These are phyloP conservation scores for Coemansia sp. DNA, from an alignment of 192 early-diverging fungal species.

Conservation along the genomic window DNA sequence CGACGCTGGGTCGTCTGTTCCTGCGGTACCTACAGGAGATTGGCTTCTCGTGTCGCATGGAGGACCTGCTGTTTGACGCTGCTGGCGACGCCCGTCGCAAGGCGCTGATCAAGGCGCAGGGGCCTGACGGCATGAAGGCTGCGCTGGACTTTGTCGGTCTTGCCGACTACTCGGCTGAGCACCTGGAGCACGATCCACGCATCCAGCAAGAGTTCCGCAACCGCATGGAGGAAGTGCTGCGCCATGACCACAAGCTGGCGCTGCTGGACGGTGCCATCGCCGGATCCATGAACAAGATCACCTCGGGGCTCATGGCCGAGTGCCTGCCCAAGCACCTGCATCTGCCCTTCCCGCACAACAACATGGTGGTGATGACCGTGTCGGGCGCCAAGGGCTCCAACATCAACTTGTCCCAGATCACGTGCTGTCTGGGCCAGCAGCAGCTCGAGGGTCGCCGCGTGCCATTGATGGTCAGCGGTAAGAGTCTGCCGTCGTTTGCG, in stretches of 20 bases:
- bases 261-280: conserved; percentile 89
- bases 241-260: conserved; percentile 79
- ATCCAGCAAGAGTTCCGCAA: conserved; percentile 60
- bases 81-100: conserved; percentile 77
- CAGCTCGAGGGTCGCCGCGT: conserved; percentile 97
- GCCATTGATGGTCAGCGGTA: conserved; percentile 96
- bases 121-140: conserved; percentile 65
- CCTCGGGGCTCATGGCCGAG: conserved; percentile 47
- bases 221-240: conserved; percentile 83
- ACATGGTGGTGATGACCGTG: conserved; percentile 99
- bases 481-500: conserved; percentile 90
- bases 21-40: conserved; percentile 81
- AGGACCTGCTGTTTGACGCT: conserved; percentile 86
- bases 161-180: conserved; percentile 42
- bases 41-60: conserved; percentile 98
- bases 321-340: conserved; percentile 45
- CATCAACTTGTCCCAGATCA: conserved; percentile 96
- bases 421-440: conserved; percentile 96
- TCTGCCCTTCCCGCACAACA: conserved; percentile 86
- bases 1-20: conserved; percentile 88
- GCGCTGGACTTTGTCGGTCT: conserved; percentile 74
- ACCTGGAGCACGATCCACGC: conserved; percentile 25
- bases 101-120: conserved; percentile 64
- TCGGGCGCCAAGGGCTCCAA: conserved; percentile 97
- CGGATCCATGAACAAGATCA: conserved; percentile 75